Base-by-base conservation (phyloP, 345 rosid species). In the Melaleuca quinquenervia region DNA sequence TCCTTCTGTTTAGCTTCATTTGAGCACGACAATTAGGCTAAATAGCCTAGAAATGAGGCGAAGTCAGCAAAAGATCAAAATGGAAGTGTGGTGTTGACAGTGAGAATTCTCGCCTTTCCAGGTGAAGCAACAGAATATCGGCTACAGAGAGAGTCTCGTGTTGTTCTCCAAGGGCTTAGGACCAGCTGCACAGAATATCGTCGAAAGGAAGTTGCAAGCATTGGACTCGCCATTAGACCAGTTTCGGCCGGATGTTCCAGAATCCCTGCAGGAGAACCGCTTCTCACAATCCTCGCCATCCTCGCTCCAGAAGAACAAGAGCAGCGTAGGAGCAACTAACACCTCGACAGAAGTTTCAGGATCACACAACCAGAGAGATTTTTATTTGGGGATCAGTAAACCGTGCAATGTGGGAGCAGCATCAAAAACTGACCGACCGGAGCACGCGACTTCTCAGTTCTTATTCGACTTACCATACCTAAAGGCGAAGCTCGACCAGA, bases 81-180 rank as follows among this genome's bases (percentile, higher is more conserved):
- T 32, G 78, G 11, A 64, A 64, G 21, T 32, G 78, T 8, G 78
- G 45, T 11, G 22, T 16, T 32, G 78, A 64, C 22, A 10, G 5
- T 32, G 80, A 70, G 80, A 70, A 70, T 70, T 70, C 80, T 70
- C 26, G 48, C 48, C 80, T 70, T 70, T 70, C 48, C 80, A 94
- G 94, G 90, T 89, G 84, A 85, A 88, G 70, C 89, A 86, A 87
- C 87, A 82, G 85, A 88, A 87, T 29, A 86, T 86, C 45, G 82
- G 91, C 52, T 93, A 92, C 84, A 44, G 55, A 58, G 88, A 92
- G 85, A 88, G 92, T 86, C 88, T 93, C 83, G 88, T 85, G 93
- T 22, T 86, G 85, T 93, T 92, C 84, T 88, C 86, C 75, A 90
- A 88, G 87, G 90, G 90, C 87, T 88, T 94, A 51, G 97, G 94